A percentile compares a stretch with the other conserved stretches of the same genome.
Evolutionary conservation across 805 yeast species (phyloP).

Genomic region (Pichia nakasei): DNA sequence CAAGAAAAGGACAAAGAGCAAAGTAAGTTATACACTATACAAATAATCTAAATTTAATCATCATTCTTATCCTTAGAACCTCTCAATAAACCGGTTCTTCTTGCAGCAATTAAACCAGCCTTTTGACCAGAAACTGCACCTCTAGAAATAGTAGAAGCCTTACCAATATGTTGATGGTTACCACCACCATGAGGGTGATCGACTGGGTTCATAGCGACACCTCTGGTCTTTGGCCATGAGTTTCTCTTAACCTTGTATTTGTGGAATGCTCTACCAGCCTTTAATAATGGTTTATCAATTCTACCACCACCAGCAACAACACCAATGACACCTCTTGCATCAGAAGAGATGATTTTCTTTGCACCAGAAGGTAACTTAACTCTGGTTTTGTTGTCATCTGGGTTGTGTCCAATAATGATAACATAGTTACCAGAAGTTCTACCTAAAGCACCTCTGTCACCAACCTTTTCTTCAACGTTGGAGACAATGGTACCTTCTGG

Average conservation of each 20-base stretch:
- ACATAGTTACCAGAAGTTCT: constrained; percentile 99
- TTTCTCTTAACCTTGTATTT: constrained; percentile 98
- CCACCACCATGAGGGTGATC: constrained; percentile 99
- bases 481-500: constrained; percentile 99
- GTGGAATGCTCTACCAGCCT: constrained; percentile 99
- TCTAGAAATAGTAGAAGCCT: constrained; percentile 98
- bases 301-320: constrained; percentile 99
- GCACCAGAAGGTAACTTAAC: constrained; percentile 99
- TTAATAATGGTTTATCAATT: constrained; percentile 98
- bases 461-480: constrained; percentile 97
- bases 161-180: constrained; percentile 99
- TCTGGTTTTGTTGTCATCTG: constrained; percentile 98
- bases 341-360: constrained; percentile 90
- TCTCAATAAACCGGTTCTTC: constrained; percentile 99
- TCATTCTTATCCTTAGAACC: constrained; percentile 76
- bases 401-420: constrained; percentile 98
- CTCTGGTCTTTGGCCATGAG: constrained; percentile 99
- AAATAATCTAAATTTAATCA: constrained; percentile 20
- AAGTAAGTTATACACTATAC: constrained; percentile 6
- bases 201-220: constrained; percentile 99
- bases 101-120: constrained; percentile 99
- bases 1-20: constrained; percentile 9
- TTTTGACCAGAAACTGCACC: constrained; percentile 99
- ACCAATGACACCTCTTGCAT: constrained; percentile 99
- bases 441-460: constrained; percentile 99